Evolutionary conservation across 768 basidiomycete species (phyloP), one percentile per base, ranked within the genome.

Genomic region (Boletus bicolor): DNA sequence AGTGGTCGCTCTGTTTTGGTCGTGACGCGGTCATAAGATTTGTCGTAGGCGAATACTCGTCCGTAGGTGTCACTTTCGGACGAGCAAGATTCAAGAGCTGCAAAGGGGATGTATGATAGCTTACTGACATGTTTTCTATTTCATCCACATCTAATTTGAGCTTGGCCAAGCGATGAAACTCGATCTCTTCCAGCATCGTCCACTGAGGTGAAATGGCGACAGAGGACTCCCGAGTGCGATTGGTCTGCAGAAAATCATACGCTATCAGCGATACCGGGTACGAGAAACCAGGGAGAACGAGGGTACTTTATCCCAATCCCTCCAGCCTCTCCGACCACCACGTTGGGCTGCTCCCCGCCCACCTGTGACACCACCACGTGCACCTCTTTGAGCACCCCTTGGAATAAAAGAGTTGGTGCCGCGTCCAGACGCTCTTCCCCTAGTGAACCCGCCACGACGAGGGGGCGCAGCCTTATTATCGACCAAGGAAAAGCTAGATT

Each of bases 151-250:
- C 92, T n/a, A 99, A 82, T 47, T 91, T 82, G 59, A 98, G 78
- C 74, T 98, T 99, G 12, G 86, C 75, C 55, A 99, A 79, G 50
- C 96, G 86, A 73, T 90, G 83, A 77, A 98, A 98, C 69, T 98
- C 94, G 64, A 99, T 87, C 76, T 99, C 97, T 74, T 99, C 97
- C 46, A 97, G 77, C 82, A 97, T 87, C n/a, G 79, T 75, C 97
- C 97, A 99, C 58, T 89, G 85, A 19, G 91, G 84, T 48, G 88
- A 89, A 64, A 99, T 96, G 26, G 87, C 88, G 54, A 99, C 92
- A 1, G 93, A 95, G 4, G 94, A 89, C 74, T 98, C 96, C 48
- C 97, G 85, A 39, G 85, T 82, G 58, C 93, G 87, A 62, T 87
- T 85, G 62, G 78, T 90, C 93, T 86, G 70, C 49, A 52, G 17